Base-by-base conservation (phyloP, 1,284 basidiomycete species). In the Stereum hirsutum region DNA sequence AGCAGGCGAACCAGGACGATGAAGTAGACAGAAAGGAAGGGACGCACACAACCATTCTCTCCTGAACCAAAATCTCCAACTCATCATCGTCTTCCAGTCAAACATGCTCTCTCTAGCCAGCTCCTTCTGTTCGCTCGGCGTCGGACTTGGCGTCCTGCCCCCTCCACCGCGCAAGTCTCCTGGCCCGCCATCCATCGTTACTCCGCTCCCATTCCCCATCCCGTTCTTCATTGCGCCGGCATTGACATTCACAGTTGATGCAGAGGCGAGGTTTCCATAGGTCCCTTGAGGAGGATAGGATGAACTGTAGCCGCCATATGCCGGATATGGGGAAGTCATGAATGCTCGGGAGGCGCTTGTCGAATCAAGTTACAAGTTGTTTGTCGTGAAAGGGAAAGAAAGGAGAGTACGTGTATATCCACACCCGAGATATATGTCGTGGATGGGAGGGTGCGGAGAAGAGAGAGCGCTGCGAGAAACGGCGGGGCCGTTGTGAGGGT, bases 1-100 rank as follows among this genome's bases (percentile, higher is more conserved):
- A 17, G 5, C 12, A 17, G 15, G 11, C 14, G 23, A 37, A n/a
- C 17, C 8, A 3, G 26, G 21, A 25, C 23, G 28, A 24, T 25
- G 23, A 21, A 26, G 15, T 12, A 15, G n/a, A 21, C 19, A 6
- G 19, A n/a, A 7, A 14, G 1, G 31, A 15, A 3, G 11, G 32
- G 5, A 69, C 72, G 60, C 54, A 75, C 72, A 67, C 45, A 63
- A 46, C 72, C 70, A 74, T 47, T 72, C 67, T 48, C 57, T 63
- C 44, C 72, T 56, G 17, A 75, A 48, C 74, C 74, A 75, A 50
- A 64, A 75, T 28, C 63, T 59, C 70, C 67, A 69, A 12, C 52
- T 58, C 45, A 46, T 45, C 49, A 73, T 56, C 36, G 62, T 61
- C 42, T 65, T 57, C 66, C 66, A 74, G 54, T 74, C 63, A 43